Evolutionary conservation across 352 stramenopile species (phyloP).

Genomic region (Phytophthora macrochlamydospora): DNA sequence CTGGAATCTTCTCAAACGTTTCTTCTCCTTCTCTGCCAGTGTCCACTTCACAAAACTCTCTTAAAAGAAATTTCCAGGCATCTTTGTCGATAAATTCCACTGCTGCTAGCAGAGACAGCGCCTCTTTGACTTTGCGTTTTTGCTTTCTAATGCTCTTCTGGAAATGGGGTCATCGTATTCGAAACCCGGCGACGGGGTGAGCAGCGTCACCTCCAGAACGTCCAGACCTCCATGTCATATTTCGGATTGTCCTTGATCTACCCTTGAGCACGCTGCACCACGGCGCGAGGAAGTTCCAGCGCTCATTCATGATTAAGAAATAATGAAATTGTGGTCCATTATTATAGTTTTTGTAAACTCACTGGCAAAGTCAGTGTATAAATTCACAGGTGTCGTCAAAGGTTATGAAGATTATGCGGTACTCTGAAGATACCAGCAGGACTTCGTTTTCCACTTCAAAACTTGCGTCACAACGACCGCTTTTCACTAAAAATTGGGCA

Average conservation of each 20-base stretch:
- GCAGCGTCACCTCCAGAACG: neutral
- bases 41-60: constrained; percentile 1
- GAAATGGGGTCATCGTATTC: neutral
- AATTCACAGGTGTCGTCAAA: too few relatives aligned
- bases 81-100: constrained; percentile 16
- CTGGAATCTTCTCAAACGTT: constrained; percentile 15
- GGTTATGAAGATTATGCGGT: too few relatives aligned
- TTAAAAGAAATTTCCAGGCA: constrained; percentile 25
- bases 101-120: constrained; percentile 25
- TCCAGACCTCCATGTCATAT: neutral
- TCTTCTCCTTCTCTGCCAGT: constrained; percentile 6
- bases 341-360: too few relatives aligned
- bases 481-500: too few relatives aligned
- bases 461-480: too few relatives aligned
- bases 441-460: too few relatives aligned
- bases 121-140: constrained; percentile 8
- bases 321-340: too few relatives aligned
- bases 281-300: neutral
- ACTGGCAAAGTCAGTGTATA: too few relatives aligned
- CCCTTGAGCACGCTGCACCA: neutral
- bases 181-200: neutral
- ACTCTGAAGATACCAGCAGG: too few relatives aligned
- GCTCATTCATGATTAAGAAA: too few relatives aligned
- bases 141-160: neutral
- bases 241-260: neutral